phyloP scores from a whole-genome alignment of 352 stramenopile genomes.

The Phytophthora ohioensis region DNA sequence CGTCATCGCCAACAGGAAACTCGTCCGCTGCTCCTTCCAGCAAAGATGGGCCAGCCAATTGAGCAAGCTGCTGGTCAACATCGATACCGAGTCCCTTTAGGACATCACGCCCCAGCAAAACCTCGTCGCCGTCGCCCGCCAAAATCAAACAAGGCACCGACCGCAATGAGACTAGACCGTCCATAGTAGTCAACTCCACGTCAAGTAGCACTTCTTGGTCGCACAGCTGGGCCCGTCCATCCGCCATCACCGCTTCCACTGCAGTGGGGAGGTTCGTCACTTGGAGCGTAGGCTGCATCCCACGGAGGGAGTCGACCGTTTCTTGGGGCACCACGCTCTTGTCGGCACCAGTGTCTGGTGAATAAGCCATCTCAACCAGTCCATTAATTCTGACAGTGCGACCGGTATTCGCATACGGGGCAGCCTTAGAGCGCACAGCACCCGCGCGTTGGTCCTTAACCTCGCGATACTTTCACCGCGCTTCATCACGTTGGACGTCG shows the following conservation, averaged over 20 bases:
- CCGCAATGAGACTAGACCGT: background rate
- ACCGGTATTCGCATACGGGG: background rate
- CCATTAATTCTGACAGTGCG: slow-evolving; percentile 12
- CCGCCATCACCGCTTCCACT: slow-evolving; percentile 2
- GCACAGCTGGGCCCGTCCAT: background rate
- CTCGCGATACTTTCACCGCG: background rate
- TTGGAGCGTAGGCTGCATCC: slow-evolving; percentile 4
- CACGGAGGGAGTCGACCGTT: background rate
- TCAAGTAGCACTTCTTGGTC: slow-evolving; percentile 8
- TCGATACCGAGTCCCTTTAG: background rate
- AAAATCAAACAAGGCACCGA: slow-evolving; percentile 1
- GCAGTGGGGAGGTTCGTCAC: background rate
- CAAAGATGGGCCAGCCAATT: background rate
- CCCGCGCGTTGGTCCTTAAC: background rate
- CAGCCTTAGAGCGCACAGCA: background rate
- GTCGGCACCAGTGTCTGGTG: slow-evolving; percentile 7
- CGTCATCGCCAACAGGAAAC: background rate
- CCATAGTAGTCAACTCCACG: slow-evolving; percentile 16
- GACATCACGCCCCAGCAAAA: slow-evolving; percentile 12
- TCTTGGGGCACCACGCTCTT: slow-evolving; percentile 3
- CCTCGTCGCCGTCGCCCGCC: slow-evolving; percentile 7
- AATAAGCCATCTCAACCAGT: background rate
- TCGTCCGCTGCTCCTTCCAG: background rate
- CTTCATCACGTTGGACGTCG: background rate
- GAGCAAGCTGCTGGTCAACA: slow-evolving; percentile 1